phyloP scores from a whole-genome alignment of 164 flowering plant genomes.

The Liriodendron chinense region DNA sequence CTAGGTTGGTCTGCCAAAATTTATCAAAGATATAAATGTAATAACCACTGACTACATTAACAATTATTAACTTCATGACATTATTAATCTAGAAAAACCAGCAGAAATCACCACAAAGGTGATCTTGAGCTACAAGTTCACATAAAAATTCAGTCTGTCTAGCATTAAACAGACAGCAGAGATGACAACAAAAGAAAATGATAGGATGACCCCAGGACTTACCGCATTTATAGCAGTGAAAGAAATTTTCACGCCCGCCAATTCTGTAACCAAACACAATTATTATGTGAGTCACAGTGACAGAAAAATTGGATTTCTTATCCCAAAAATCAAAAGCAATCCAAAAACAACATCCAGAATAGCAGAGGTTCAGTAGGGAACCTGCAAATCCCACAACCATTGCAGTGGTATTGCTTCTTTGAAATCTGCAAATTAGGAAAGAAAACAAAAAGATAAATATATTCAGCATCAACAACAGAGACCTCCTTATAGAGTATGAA shows the following conservation, averaged over 20 bases:
- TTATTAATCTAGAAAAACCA: too few species aligned
- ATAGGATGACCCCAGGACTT: slow-evolving; percentile 16
- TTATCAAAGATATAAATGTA: too few species aligned
- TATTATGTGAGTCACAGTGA: neutral
- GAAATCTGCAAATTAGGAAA: slow-evolving; percentile 55
- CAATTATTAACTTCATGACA: too few species aligned
- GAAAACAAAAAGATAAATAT: neutral
- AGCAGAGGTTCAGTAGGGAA: slow-evolving; percentile 18
- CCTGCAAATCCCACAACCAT: slow-evolving; percentile 97
- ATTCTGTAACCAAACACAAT: slow-evolving; percentile 43
- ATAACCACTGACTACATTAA: too few species aligned
- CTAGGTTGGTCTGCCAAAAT: too few species aligned
- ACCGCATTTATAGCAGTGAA: slow-evolving; percentile 88
- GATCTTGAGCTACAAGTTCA: too few species aligned
- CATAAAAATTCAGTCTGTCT: too few species aligned
- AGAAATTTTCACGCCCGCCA: slow-evolving; percentile 81
- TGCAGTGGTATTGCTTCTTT: slow-evolving; percentile 82
- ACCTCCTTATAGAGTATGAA: neutral
- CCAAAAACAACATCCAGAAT: neutral
- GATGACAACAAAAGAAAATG: neutral
- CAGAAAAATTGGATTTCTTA: neutral
- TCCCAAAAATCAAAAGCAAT: neutral
- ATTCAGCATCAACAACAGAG: neutral
- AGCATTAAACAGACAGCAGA: too few species aligned
- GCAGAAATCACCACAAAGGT: too few species aligned